phyloP scores from a whole-genome alignment of 495 filamentous ascomycete genomes.

The Aspergillus asperescens region DNA sequence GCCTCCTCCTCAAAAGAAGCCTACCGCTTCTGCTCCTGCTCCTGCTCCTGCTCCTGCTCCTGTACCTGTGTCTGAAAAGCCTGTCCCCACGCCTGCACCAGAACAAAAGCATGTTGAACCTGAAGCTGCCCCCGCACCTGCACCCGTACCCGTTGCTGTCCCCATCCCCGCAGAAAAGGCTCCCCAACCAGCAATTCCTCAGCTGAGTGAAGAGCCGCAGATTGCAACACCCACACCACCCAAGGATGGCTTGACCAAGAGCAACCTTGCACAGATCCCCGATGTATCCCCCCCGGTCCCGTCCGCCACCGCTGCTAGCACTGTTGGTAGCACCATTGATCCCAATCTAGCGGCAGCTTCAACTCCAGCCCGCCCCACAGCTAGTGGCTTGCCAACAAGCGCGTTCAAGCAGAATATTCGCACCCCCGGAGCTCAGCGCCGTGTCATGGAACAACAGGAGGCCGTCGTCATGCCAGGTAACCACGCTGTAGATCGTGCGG shows the following conservation, averaged over 20 bases:
- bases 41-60: conserved; percentile 25
- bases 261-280: conserved; percentile 82
- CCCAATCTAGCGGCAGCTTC: conserved; percentile 45
- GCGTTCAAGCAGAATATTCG: conserved; percentile 73
- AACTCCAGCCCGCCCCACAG: conserved; percentile 56
- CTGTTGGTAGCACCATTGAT: conserved; percentile 77
- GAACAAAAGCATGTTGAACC: conserved; percentile 21
- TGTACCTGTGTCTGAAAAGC: conserved; percentile 57
- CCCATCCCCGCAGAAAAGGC: conserved; percentile 27
- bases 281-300: conserved; percentile 70
- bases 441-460: conserved; percentile 89
- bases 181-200: conserved; percentile 26
- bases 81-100: conserved; percentile 51
- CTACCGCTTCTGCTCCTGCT: conserved; percentile 28
- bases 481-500: conserved; percentile 84
- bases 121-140: conserved; percentile 12
- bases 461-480: conserved; percentile 99
- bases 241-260: conserved; percentile 82
- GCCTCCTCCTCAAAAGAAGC: conserved; percentile 35
- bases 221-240: conserved; percentile 53
- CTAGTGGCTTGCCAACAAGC: conserved; percentile 65
- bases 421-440: conserved; percentile 70
- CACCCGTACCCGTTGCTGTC: conserved; percentile 19
- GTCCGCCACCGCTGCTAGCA: conserved; percentile 85
- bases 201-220: conserved; percentile 20